Base-by-base conservation (phyloP, 495 filamentous ascomycete genomes). In the Penicillium paradoxum region DNA sequence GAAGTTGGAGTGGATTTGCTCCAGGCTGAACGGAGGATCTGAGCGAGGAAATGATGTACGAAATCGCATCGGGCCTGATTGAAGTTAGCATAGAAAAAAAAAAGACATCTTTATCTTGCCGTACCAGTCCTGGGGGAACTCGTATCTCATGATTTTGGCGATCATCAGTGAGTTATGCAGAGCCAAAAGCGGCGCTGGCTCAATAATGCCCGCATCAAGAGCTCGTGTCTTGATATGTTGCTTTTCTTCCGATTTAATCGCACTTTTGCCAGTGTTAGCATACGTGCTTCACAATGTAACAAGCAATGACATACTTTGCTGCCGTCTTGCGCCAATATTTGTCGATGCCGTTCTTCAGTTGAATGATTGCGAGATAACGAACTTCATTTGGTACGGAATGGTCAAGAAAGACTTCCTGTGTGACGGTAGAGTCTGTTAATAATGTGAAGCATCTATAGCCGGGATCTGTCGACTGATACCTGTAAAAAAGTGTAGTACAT, bases 271-370 rank as follows among this genome's bases (percentile, higher is more conserved):
- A 13, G 2, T 21, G 52, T 72, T 50, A 72, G 68, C 46, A 29
- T 27, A 3, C 24, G 24, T 30, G 56, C 14, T 13, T 11, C 43
- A 19, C n/a, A 14, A 38, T 6, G 24, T 17, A 6, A 6, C 27
- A 18, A 25, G 13, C 18, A 10, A 30, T 32, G 45, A 50, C 72
- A 37, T 74, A 84, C 82, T 86, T 80, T 15, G 72, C 74, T 14
- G 86, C 79, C 3, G 81, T 84, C 60, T 83, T 86, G 36, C 93
- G 80, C 93, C 93, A 98, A 66, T 89, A 90, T 66, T 87, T 90
- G 60, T 97, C 92, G 62, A 96, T 89, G 22, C 90, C 93, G 67
- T 97, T 96, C 66, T 97, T 97, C 48, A 98, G 73, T 62, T 95
- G 88, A 54, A 96, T 97, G 45, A 96, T 83, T 15, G 90, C 83